These are phyloP conservation scores for Cyclotella distinguenda DNA, from an alignment of 108 stramenopile species.

Conservation along the genomic window DNA sequence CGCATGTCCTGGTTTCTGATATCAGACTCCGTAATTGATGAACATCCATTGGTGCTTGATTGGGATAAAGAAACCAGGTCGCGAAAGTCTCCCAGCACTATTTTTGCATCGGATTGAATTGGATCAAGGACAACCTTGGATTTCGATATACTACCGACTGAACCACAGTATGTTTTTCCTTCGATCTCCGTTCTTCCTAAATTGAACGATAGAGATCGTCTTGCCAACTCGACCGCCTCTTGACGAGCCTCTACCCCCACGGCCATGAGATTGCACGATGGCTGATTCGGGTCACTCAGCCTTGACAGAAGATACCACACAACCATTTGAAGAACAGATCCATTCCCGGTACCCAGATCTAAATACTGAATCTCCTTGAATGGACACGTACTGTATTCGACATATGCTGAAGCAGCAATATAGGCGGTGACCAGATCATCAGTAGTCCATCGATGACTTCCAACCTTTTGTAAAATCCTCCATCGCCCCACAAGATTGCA, in stretches of 20 bases:
- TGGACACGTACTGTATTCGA: neutral
- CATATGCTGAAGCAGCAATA: constrained; percentile 48
- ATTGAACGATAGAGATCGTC: constrained; percentile 61
- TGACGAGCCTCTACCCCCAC: constrained; percentile 61
- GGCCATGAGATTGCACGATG: neutral
- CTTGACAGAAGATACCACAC: constrained; percentile 46
- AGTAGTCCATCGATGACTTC: constrained; percentile 73
- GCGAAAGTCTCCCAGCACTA: constrained; percentile 54
- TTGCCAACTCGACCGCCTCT: constrained; percentile 55
- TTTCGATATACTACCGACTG: neutral
- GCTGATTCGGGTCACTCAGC: neutral
- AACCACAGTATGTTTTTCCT: constrained; percentile 6
- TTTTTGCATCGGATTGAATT: constrained; percentile 6
- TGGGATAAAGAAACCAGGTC: constrained; percentile 25
- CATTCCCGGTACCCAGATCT: constrained; percentile 64
- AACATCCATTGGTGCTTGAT: neutral
- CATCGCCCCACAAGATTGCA: constrained; percentile 68
- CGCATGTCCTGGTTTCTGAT: constrained; percentile 7
- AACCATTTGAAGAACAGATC: constrained; percentile 60
- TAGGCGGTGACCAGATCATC: constrained; percentile 75
- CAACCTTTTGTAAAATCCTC: constrained; percentile 68
- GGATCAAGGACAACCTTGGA: neutral
- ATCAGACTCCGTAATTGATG: neutral
- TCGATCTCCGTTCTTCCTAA: constrained; percentile 27
- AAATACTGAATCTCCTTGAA: constrained; percentile 53